These are phyloP conservation scores for Fraxinus anomala DNA, from an alignment of 257 asterid species.

Conservation along the genomic window DNA sequence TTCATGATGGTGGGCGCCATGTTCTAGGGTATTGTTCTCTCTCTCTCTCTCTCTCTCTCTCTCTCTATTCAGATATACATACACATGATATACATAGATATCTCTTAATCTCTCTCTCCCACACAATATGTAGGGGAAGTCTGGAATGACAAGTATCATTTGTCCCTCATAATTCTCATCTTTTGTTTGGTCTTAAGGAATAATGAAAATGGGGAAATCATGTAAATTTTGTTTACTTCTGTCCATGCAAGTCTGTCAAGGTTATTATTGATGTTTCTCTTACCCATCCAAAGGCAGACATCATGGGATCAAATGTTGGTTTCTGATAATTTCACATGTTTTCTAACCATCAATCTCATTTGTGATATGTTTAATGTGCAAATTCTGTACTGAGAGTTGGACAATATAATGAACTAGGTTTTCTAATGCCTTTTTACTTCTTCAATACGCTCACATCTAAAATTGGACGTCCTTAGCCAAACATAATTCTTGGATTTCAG, in stretches of 20 bases:
- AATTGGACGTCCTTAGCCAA: background rate
- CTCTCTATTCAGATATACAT: background rate
- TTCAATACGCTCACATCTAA: background rate
- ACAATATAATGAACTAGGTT: background rate
- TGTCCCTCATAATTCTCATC: slow-evolving; percentile 33
- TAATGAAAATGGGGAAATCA: slow-evolving; percentile 13
- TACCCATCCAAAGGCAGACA: slow-evolving; percentile 61
- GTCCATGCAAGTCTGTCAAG: slow-evolving; percentile 29
- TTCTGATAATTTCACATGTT: slow-evolving; percentile 20
- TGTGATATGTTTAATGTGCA: background rate
- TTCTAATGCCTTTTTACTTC: background rate
- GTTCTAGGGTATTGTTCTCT: slow-evolving; percentile 57
- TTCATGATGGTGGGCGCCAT: slow-evolving; percentile 99
- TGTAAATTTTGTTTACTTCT: background rate
- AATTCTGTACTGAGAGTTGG: too few species aligned
- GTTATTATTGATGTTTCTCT: slow-evolving; percentile 5
- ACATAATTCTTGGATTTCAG: background rate
- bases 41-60: background rate
- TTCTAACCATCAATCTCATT: background rate
- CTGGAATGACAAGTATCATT: slow-evolving; percentile 45
- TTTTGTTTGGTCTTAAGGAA: slow-evolving; percentile 34
- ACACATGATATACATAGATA: background rate
- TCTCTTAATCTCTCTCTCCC: background rate
- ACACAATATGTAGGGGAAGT: slow-evolving; percentile 4
- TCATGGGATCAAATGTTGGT: slow-evolving; percentile 58